Percentiles rank a stretch among this genome's conserved stretches.
phyloP scores from a whole-genome alignment of 257 asterid species.

The Forsythia suspensa region DNA sequence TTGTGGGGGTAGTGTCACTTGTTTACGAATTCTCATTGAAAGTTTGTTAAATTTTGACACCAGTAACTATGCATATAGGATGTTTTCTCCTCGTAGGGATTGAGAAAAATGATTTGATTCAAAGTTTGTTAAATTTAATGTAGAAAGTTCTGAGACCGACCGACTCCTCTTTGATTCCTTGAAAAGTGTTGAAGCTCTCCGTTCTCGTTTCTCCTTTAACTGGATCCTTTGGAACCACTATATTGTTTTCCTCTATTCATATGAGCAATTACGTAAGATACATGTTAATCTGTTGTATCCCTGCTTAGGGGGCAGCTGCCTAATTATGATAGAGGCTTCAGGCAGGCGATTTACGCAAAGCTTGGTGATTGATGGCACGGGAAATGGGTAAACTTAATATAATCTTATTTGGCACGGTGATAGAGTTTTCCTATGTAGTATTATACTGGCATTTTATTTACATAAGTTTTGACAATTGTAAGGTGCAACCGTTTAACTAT shows the following conservation, averaged over 20 bases:
- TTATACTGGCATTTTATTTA: not conserved
- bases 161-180: not conserved
- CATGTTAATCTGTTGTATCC: not conserved
- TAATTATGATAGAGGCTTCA: conserved; percentile 19
- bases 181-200: not conserved
- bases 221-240: too few species aligned
- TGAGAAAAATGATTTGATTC: not conserved
- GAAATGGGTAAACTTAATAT: conserved; percentile 18
- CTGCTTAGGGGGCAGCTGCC: not conserved
- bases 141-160: not conserved
- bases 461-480: not conserved
- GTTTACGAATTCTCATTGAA: not conserved
- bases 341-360: not conserved
- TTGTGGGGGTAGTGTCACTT: not conserved
- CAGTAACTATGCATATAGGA: not conserved
- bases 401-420: conserved; percentile 19
- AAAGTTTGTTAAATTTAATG: not conserved
- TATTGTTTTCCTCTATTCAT: not conserved
- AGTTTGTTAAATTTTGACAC: not conserved
- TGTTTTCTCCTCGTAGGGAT: not conserved
- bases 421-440: conserved; percentile 13
- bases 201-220: not conserved
- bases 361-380: conserved; percentile 25
- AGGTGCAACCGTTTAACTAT: not conserved
- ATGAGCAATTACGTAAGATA: not conserved